Conservation (phyloP, 2,329 filamentous ascomycete species). For the Neofusicoccum sp. region DNA sequence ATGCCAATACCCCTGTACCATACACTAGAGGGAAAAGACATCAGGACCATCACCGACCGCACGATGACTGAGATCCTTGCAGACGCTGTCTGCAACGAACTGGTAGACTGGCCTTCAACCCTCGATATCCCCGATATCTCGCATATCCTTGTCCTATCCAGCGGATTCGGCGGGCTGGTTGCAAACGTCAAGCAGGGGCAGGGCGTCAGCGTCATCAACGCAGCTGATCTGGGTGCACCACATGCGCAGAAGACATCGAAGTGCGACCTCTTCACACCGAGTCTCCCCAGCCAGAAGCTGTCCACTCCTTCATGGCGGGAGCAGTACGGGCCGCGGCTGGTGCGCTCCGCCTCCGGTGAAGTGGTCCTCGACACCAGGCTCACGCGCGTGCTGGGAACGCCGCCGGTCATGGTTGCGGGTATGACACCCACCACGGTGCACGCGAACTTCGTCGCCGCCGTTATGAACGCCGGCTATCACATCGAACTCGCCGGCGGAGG, state of each 20-base stretch:
- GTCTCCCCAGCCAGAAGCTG: neutral
- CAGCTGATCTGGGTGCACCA: neutral
- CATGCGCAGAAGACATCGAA: neutral
- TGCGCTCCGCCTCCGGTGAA: neutral
- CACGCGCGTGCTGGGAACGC: slow-evolving; percentile 81
- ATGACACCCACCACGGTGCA: slow-evolving; percentile 92
- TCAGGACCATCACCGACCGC: no score
- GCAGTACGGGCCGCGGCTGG: neutral
- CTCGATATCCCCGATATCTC: neutral
- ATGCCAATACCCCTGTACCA: no score
- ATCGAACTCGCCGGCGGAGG: slow-evolving; percentile 89
- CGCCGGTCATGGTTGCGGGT: slow-evolving; percentile 86
- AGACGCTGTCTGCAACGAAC: no score
- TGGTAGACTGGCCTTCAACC: neutral
- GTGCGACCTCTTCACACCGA: neutral
- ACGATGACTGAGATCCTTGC: no score
- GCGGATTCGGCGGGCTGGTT: neutral
- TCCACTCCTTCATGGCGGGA: neutral
- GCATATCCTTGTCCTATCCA: neutral
- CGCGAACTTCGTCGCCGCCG: slow-evolving; percentile 89
- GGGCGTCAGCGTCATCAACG: neutral
- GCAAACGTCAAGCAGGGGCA: neutral
- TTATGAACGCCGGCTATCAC: slow-evolving; percentile 94
- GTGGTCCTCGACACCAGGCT: slow-evolving; percentile 52
- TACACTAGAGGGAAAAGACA: no score